Conservation (phyloP, 1,284 basidiomycete species). For the Athelia psychrophila region DNA sequence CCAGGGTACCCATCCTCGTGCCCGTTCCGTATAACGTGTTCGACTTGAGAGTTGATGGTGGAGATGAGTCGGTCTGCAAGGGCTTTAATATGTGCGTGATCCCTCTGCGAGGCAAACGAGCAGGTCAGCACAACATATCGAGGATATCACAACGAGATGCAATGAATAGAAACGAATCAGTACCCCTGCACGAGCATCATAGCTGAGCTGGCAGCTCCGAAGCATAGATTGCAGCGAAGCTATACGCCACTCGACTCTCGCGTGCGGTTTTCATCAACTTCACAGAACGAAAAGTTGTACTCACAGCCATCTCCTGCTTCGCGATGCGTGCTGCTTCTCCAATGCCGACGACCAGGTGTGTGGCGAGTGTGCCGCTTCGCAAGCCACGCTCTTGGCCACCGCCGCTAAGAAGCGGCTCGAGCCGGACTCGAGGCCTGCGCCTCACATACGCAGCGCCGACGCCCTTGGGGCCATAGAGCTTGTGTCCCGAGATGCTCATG, state of each 20-base stretch:
- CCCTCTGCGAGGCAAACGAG: constrained; percentile 51
- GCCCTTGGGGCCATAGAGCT: constrained; percentile 98
- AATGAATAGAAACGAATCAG: constrained; percentile 48
- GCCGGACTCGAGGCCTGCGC: constrained; percentile 86
- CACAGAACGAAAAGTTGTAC: constrained; percentile 31
- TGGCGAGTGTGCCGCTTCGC: constrained; percentile 90
- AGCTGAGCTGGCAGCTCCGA: constrained; percentile 45
- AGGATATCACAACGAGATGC: constrained; percentile 7
- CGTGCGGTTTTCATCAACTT: constrained; percentile 55
- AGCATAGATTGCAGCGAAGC: constrained; percentile 8
- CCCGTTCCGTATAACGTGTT: constrained; percentile 93
- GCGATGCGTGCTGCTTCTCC: constrained; percentile 96
- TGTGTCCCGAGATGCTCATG: constrained; percentile 96
- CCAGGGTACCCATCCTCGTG: constrained; percentile 87
- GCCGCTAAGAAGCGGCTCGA: constrained; percentile 95
- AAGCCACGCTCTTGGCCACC: constrained; percentile 98
- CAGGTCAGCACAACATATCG: constrained; percentile 17
- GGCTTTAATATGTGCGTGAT: constrained; percentile 75
- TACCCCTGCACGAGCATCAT: constrained; percentile 86
- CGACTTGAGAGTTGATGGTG: constrained; percentile 81
- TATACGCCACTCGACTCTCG: constrained; percentile 35
- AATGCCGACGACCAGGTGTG: constrained; percentile 89
- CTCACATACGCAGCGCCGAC: constrained; percentile 95
- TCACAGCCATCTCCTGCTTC: constrained; percentile 88
- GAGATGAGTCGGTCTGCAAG: constrained; percentile 84